Evolutionary conservation across 2,329 filamentous ascomycete species (phyloP), one percentile per base, ranked within the genome.

Genomic region (Ophiosphaerella narmari): DNA sequence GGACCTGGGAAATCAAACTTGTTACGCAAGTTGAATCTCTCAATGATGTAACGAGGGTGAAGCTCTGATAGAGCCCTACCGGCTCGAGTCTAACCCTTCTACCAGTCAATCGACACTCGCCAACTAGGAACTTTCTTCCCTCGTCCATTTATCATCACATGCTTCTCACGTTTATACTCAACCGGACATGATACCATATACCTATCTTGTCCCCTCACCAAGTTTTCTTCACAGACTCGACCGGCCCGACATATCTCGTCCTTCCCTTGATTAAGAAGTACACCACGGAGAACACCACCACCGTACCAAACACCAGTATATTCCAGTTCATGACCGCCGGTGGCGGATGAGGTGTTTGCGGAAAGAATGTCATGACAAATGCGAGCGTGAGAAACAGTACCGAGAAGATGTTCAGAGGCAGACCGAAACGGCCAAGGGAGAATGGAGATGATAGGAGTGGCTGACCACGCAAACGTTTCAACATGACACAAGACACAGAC

Each of bases 321-420:
- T 68, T 71, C 76, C 77, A 80, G 48, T 80, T 79, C 77, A 80
- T 79, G 7, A 68, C 74, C 23, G 56, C 77, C 74, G 39, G 62
- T 57, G 46, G 72, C 69, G 60, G 79, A 74, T 67, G 78, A 1
- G 62, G 57, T 7, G 14, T 46, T 23, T 59, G 42, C 0, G 77
- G 77, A 40, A 78, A 78, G 46, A 79, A 78, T 0, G 67, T 63
- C 43, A 78, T 77, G 2, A 78, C 45, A 43, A 76, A 78, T 2
- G 74, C 50, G 0, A 76, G 71, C 1, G 72, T 26, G 6, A 78
- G 50, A 46, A 76, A 79, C 0, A 64, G 35, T 13, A 79, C 55
- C 1, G 75, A 63, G 14, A 71, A 62, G 11, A 75, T 57, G 44
- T 79, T 79, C 54, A 80, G 65, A 1, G 68, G 57, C 46, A 78